Evolutionary conservation across 2,329 filamentous ascomycete species (phyloP).

Genomic region (Scleromitrula shiraiana): DNA sequence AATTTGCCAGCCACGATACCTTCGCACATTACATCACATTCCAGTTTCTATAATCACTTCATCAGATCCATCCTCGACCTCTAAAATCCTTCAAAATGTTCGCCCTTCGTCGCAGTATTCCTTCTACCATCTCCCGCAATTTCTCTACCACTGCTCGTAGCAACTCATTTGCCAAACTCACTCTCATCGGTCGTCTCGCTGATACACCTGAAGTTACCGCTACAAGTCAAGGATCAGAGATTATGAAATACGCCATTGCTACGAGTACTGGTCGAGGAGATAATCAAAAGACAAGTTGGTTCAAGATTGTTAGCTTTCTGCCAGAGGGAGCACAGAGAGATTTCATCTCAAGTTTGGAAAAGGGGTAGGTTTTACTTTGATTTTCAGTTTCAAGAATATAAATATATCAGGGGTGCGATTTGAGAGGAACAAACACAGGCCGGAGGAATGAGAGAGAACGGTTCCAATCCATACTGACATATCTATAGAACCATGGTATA

Average conservation of each 20-base stretch:
- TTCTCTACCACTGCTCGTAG: conserved; percentile 62
- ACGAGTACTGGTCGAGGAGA: conserved; percentile 59
- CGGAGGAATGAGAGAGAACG: background rate
- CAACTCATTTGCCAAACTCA: conserved; percentile 64
- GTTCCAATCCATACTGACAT: conserved; percentile 8
- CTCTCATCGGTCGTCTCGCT: conserved; percentile 77
- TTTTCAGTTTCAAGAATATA: too few species aligned
- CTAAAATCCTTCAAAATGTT: conserved; percentile 19
- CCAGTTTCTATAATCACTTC: background rate
- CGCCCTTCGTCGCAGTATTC: conserved; percentile 33
- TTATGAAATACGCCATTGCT: conserved; percentile 71
- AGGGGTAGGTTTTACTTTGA: conserved; percentile 59
- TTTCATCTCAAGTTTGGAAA: conserved; percentile 63
- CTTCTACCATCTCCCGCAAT: conserved; percentile 45
- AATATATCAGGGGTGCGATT: too few species aligned
- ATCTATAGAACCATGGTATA: conserved; percentile 62
- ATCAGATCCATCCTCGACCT: background rate
- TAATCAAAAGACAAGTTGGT: conserved; percentile 77
- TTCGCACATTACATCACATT: background rate
- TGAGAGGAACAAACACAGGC: too few species aligned
- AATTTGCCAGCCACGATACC: background rate
- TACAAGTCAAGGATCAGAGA: conserved; percentile 62
- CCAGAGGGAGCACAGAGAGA: conserved; percentile 62
- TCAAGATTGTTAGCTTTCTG: conserved; percentile 66
- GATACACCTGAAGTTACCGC: conserved; percentile 66